Evolutionary conservation across 2,329 filamentous ascomycete genomes (phyloP).

Genomic region (Alternaria panax): DNA sequence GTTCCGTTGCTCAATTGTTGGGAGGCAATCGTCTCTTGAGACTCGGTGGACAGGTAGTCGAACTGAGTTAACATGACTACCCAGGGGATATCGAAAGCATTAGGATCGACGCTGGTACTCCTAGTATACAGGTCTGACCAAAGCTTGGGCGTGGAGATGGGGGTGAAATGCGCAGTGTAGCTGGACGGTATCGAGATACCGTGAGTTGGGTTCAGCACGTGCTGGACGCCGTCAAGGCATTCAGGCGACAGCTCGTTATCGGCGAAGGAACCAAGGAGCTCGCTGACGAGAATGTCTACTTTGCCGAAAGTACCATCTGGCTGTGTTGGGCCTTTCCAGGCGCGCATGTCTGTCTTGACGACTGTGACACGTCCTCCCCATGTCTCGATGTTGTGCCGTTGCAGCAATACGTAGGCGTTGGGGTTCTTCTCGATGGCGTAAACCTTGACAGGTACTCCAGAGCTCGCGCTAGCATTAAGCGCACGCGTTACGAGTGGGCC

Average conservation of each 20-base stretch:
- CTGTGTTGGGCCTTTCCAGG: constrained; percentile 82
- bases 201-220: constrained; percentile 78
- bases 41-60: constrained; percentile 76
- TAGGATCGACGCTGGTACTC: constrained; percentile 63
- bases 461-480: constrained; percentile 77
- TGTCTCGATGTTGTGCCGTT: constrained; percentile 79
- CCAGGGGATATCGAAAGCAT: constrained; percentile 89
- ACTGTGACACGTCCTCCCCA: constrained; percentile 85
- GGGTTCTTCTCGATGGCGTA: constrained; percentile 99
- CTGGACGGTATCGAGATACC: constrained; percentile 93
- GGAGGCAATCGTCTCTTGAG: constrained; percentile 47
- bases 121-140: constrained; percentile 79
- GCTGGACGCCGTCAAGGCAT: constrained; percentile 93
- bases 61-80: constrained; percentile 92
- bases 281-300: constrained; percentile 92
- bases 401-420: constrained; percentile 92
- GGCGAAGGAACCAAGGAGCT: constrained; percentile 92
- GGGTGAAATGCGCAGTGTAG: constrained; percentile 93
- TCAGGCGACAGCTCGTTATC: constrained; percentile 98
- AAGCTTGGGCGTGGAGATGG: constrained; percentile 85
- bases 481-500: constrained; percentile 91
- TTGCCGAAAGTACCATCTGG: constrained; percentile 64
- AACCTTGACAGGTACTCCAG: constrained; percentile 79
- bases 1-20: constrained; percentile 59
- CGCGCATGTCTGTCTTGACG: constrained; percentile 96